These are phyloP conservation scores for Periconia macrospinosa DNA, from an alignment of 2,329 filamentous ascomycete genomes.

Conservation along the genomic window DNA sequence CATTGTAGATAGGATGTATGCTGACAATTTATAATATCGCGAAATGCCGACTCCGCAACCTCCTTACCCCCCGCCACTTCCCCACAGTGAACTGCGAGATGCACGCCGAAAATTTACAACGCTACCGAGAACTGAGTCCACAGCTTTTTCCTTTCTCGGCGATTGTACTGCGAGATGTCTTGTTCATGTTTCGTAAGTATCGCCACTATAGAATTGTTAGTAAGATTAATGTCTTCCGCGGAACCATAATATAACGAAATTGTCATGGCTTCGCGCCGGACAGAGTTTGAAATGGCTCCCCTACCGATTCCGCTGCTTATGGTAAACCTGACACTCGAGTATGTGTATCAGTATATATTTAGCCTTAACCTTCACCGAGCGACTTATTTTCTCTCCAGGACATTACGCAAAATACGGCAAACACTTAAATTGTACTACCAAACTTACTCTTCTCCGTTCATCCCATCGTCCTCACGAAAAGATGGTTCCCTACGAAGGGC, in stretches of 20 bases:
- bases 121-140: neutral
- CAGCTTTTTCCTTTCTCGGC: neutral
- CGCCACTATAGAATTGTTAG: neutral
- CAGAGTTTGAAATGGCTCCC: neutral
- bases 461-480: constrained; percentile 15
- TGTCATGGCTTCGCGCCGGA: neutral
- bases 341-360: neutral
- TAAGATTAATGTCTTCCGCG: neutral
- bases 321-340: neutral
- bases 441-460: constrained; percentile 32
- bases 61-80: neutral
- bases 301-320: neutral
- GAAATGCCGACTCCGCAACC: neutral
- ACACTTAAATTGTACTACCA: neutral
- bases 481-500: constrained; percentile 11
- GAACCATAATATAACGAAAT: neutral
- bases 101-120: neutral
- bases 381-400: neutral
- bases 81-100: neutral
- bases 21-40: neutral
- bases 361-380: neutral
- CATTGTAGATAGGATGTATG: neutral
- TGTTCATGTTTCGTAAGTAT: neutral
- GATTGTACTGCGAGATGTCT: neutral
- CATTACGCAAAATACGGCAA: neutral